Evolutionary conservation across 441 rosid genomes (phyloP), one percentile per base, ranked within the genome.

Genomic region (Arabidopsis lyrata): DNA sequence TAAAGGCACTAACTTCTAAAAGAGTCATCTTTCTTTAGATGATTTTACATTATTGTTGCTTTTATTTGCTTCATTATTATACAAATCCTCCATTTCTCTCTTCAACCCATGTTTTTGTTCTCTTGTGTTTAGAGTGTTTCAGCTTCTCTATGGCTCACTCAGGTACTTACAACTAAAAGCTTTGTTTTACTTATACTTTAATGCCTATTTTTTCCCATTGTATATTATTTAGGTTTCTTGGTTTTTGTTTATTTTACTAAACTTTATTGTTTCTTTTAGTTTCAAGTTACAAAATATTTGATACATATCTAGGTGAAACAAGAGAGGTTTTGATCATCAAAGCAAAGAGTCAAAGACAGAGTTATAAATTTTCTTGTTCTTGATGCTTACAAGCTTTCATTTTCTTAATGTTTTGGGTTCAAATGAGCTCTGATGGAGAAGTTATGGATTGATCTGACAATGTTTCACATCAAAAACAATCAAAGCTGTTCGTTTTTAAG

Each of bases 1-100:
- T 70, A 22, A 12, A 63, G 31, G 63, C 80, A 77, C 80, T 77
- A 70, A 41, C 68, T 64, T 70, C 64, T 76, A 76, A 69, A 69
- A 64, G 67, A 64, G 72, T 71, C 72, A 0, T 71, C 80, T 58
- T 58, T 77, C 80, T 77, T 70, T 71, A 50, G 20, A 64, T 41
- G 39, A 48, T 18, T 50, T 39, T 56, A 47, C 70, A 69, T 63
- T 68, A 68, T 75, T 53, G 59, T 68, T 60, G 48, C 55, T 67
- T 35, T 63, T 76, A 69, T 76, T 76, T 53, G 66, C 56, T 76
- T 76, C 72, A 63, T 58, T 48, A 70, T 57, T 65, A 58, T 62
- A 58, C 68, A 77, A 77, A 71, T 27, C 76, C 61, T 42, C 63
- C 52, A 59, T 70, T 57, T 77, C 72, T 58, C 66, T 58, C 66